Percentiles rank a stretch among this genome's conserved stretches.
Conservation (phyloP, 345 rosid species). For the Corymbia maculata region DNA sequence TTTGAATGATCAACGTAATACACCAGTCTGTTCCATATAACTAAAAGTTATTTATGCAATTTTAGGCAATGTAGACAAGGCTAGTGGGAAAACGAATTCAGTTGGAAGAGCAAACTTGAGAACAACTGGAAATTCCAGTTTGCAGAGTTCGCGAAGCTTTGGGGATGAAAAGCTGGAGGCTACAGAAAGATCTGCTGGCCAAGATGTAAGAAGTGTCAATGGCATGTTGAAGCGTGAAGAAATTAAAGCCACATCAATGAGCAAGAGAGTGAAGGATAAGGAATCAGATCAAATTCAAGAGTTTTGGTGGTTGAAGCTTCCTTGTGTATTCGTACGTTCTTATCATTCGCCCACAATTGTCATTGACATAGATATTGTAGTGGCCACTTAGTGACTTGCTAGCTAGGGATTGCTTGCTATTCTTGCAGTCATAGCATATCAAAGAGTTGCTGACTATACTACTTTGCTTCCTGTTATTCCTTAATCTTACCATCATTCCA, state of each 20-base stretch:
- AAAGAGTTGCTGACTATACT: background rate
- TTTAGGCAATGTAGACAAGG: constrained; percentile 36
- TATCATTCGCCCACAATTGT: background rate
- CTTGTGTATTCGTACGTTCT: constrained; percentile 52
- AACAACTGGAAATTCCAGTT: background rate
- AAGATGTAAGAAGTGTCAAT: background rate
- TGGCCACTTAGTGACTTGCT: background rate
- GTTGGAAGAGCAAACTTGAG: constrained; percentile 14
- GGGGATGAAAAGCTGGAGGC: constrained; percentile 9
- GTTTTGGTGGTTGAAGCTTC: constrained; percentile 77
- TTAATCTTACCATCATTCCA: background rate
- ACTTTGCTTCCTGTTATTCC: background rate
- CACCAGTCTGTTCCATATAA: background rate
- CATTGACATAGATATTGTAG: background rate
- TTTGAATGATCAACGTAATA: background rate
- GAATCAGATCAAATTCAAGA: constrained; percentile 12
- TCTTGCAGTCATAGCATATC: background rate
- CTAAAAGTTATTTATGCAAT: background rate
- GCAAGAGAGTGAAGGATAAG: constrained; percentile 10
- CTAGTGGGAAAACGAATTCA: constrained; percentile 8
- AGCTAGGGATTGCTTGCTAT: background rate
- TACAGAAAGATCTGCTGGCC: background rate
- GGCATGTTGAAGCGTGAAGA: background rate
- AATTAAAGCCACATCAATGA: background rate
- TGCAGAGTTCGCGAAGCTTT: background rate